Evolutionary conservation across 148 eudicot genomes (phyloP).

Genomic region (Fagopyrum esculentum): DNA sequence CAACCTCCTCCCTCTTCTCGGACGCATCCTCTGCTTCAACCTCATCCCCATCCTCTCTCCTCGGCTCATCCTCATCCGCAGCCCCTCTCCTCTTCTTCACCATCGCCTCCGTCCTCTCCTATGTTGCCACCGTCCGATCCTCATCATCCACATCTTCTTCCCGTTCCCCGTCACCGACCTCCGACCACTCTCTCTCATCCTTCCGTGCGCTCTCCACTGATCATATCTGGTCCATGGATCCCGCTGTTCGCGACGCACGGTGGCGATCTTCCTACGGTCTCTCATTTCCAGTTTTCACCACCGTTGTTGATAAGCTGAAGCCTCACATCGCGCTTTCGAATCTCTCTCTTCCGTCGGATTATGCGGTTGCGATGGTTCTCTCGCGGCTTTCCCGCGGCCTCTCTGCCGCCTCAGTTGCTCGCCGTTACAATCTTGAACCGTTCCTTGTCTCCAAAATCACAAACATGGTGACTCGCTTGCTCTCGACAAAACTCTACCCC

Average conservation of each 20-base stretch:
- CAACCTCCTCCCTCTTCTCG: constrained; percentile 60
- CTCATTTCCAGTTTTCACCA: constrained; percentile 81
- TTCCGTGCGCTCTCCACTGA: constrained; percentile 87
- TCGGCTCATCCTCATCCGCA: constrained; percentile 42
- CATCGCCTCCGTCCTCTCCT: constrained; percentile 64
- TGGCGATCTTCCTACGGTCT: constrained; percentile 78
- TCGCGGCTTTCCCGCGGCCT: constrained; percentile 62
- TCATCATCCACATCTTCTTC: constrained; percentile 24
- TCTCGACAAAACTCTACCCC: constrained; percentile 79
- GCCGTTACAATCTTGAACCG: constrained; percentile 68
- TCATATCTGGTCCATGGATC: constrained; percentile 80
- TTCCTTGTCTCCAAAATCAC: constrained; percentile 84
- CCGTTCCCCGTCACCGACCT: constrained; percentile 24
- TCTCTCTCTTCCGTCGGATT: constrained; percentile 82
- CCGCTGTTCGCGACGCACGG: constrained; percentile 66
- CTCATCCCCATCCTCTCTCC: constrained; percentile 25
- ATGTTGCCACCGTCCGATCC: constrained; percentile 40
- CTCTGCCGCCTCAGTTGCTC: constrained; percentile 52
- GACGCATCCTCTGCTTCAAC: constrained; percentile 31
- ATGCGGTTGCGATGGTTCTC: constrained; percentile 92
- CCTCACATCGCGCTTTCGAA: constrained; percentile 69
- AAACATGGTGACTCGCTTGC: constrained; percentile 85
- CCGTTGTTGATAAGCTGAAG: constrained; percentile 69
- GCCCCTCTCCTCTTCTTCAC: constrained; percentile 75
- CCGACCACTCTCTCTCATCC: constrained; percentile 64